A percentile compares a stretch with the other conserved stretches of the same genome.
phyloP scores from a whole-genome alignment of 768 basidiomycete genomes.

The Tylopilus sp. region DNA sequence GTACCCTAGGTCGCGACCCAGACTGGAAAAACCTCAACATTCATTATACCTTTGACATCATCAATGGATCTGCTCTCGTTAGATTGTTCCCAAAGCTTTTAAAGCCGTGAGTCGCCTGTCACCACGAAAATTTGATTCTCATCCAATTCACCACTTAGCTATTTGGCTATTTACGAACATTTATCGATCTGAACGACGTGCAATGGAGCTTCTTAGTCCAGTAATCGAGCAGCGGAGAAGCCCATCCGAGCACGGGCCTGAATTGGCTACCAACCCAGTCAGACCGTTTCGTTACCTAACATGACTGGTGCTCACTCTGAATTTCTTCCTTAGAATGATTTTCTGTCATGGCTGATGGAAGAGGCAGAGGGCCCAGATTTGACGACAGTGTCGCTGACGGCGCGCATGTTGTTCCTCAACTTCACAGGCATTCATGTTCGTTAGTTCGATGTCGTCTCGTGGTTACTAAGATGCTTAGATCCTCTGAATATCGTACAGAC shows the following conservation, averaged over 20 bases:
- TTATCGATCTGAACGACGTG: not conserved
- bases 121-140: too few relatives aligned
- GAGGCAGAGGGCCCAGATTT: not conserved
- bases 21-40: not conserved
- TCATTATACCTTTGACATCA: not conserved
- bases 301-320: too few relatives aligned
- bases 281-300: too few relatives aligned
- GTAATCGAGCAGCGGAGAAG: not conserved
- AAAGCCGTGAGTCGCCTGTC: not conserved
- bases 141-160: too few relatives aligned
- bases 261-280: too few relatives aligned
- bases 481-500: too few relatives aligned
- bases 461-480: too few relatives aligned
- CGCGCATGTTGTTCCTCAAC: not conserved
- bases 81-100: not conserved
- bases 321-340: too few relatives aligned
- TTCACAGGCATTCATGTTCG: not conserved
- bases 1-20: not conserved
- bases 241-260: too few relatives aligned
- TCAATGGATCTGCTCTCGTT: not conserved
- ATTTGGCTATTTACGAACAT: too few relatives aligned
- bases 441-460: not conserved
- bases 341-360: not conserved
- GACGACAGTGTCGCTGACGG: too few relatives aligned
- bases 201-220: not conserved